These are phyloP conservation scores for Candida sojae DNA, from an alignment of 1,139 yeast species.

Conservation along the genomic window DNA sequence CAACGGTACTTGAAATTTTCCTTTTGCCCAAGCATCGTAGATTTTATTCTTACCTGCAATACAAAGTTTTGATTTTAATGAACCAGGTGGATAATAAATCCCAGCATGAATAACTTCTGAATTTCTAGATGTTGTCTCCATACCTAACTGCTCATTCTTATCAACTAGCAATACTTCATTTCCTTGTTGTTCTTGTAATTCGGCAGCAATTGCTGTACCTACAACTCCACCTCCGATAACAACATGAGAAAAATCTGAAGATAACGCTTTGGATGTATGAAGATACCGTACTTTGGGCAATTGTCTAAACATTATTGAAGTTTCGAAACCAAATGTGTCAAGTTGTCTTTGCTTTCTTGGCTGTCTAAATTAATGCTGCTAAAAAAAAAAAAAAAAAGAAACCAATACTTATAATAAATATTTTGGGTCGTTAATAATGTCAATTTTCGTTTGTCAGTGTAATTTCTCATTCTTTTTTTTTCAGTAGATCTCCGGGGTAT, in stretches of 20 bases:
- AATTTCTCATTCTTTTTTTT: too few species aligned
- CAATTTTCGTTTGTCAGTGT: too few species aligned
- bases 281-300: conserved; percentile 5
- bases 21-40: conserved; percentile 45
- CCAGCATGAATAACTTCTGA: conserved; percentile 96
- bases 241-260: conserved; percentile 70
- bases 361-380: too few species aligned
- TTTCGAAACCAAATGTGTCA: too few species aligned
- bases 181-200: conserved; percentile 47
- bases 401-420: too few species aligned
- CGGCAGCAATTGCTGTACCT: conserved; percentile 80
- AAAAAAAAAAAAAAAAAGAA: too few species aligned
- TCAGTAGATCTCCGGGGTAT: too few species aligned
- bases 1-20: conserved; percentile 51
- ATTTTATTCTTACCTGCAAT: conserved; percentile 71
- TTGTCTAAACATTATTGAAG: background rate
- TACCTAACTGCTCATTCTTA: conserved; percentile 63
- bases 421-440: too few species aligned
- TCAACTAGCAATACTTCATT: conserved; percentile 67
- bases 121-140: conserved; percentile 83
- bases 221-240: conserved; percentile 89
- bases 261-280: conserved; percentile 3
- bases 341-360: too few species aligned
- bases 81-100: conserved; percentile 69
- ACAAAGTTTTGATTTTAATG: conserved; percentile 70